These are phyloP conservation scores for Prunella vulgaris DNA, from an alignment of 257 asterid species.

Conservation along the genomic window DNA sequence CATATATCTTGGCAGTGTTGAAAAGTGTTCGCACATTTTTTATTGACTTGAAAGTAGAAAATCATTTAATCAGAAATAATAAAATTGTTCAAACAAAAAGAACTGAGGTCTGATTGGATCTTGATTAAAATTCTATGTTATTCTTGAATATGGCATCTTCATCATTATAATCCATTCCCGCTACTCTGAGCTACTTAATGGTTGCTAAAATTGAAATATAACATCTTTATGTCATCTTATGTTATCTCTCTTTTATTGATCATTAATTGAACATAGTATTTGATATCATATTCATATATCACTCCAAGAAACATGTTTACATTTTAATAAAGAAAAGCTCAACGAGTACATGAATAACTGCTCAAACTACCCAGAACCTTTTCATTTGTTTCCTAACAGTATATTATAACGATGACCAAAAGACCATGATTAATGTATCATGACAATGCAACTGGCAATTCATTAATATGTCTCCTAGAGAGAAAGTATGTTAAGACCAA, in stretches of 20 bases:
- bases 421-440: background rate
- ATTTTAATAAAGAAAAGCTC: background rate
- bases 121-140: background rate
- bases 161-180: background rate
- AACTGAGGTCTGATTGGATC: background rate
- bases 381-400: background rate
- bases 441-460: background rate
- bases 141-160: background rate
- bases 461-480: constrained; percentile 17
- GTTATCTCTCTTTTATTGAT: background rate
- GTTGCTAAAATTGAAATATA: background rate
- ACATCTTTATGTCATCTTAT: background rate
- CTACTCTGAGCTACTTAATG: background rate
- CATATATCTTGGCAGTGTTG: background rate
- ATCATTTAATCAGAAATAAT: background rate
- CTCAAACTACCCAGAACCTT: background rate
- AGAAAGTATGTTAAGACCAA: constrained; percentile 39
- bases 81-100: background rate
- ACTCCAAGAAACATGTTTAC: background rate
- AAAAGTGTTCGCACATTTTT: background rate
- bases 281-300: background rate
- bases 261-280: background rate
- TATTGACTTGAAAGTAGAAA: background rate
- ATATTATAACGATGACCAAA: background rate
- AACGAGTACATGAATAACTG: background rate